phyloP scores from a whole-genome alignment of 108 stramenopile genomes.

The Seminavis robusta region DNA sequence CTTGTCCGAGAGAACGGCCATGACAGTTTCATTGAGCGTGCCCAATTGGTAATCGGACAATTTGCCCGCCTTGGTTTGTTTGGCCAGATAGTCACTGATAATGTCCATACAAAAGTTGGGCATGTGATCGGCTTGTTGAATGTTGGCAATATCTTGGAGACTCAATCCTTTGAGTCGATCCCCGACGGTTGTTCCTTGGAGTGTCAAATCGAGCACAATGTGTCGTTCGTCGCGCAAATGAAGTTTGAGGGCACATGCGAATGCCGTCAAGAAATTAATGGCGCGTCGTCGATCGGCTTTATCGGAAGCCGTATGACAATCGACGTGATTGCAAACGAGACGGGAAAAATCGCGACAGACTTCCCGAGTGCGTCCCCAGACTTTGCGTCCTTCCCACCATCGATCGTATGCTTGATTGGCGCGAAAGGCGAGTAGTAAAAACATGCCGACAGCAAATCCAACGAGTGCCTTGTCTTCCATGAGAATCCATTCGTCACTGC shows the following conservation, averaged over 20 bases:
- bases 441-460: conserved; percentile 4
- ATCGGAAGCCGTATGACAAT: not conserved
- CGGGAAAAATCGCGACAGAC: conserved; percentile 6
- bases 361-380: not conserved
- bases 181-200: not conserved
- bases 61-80: not conserved
- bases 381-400: conserved; percentile 12
- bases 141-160: conserved; percentile 14
- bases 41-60: conserved; percentile 6
- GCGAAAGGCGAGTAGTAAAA: conserved; percentile 11
- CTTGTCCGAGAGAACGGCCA: not conserved
- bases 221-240: conserved; percentile 12
- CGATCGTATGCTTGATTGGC: conserved; percentile 6
- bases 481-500: conserved; percentile 11
- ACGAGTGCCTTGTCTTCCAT: conserved; percentile 1
- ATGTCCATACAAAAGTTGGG: conserved; percentile 16
- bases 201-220: not conserved
- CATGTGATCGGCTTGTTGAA: conserved; percentile 9
- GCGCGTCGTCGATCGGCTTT: conserved; percentile 3
- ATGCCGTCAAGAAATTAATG: conserved; percentile 13
- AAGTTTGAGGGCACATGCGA: conserved; percentile 10
- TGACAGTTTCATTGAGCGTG: not conserved
- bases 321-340: conserved; percentile 9
- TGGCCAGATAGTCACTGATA: conserved; percentile 2
- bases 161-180: not conserved